phyloP scores from a whole-genome alignment of 768 basidiomycete genomes.

The Termitomyces sp. region DNA sequence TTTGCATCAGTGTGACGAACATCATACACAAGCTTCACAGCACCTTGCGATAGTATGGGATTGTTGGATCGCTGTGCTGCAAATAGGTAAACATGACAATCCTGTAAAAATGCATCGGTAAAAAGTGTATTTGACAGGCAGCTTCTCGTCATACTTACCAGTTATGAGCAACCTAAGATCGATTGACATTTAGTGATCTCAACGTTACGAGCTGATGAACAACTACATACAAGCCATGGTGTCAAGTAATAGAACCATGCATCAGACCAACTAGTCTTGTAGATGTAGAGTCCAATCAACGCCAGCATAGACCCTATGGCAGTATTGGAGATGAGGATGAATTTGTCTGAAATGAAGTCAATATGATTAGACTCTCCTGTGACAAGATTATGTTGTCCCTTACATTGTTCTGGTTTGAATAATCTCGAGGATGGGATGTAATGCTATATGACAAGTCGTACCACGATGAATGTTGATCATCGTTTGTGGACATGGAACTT shows the following conservation, averaged over 20 bases:
- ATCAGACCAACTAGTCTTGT: slow-evolving; percentile 23
- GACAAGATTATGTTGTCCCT: slow-evolving; percentile 2
- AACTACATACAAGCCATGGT: slow-evolving; percentile 41
- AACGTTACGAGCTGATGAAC: neutral
- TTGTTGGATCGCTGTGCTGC: slow-evolving; percentile 54
- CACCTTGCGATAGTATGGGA: slow-evolving; percentile 54
- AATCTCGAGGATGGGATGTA: slow-evolving; percentile 37
- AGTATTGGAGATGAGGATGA: slow-evolving; percentile 37
- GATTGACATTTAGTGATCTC: neutral
- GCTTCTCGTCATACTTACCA: slow-evolving; percentile 22
- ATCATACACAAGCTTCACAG: neutral
- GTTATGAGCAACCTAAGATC: slow-evolving; percentile 37
- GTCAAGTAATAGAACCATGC: slow-evolving; percentile 37
- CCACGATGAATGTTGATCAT: neutral
- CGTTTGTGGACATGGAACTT: slow-evolving; percentile 14
- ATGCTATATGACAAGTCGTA: slow-evolving; percentile 24
- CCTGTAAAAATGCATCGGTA: slow-evolving; percentile 22
- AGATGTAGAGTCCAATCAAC: slow-evolving; percentile 25
- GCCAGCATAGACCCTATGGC: slow-evolving; percentile 33
- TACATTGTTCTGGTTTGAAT: slow-evolving; percentile 42
- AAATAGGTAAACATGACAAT: slow-evolving; percentile 59
- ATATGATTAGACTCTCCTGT: neutral
- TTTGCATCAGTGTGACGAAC: neutral
- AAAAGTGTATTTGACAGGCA: slow-evolving; percentile 1
- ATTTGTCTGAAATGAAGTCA: slow-evolving; percentile 17